phyloP scores from a whole-genome alignment of 2,329 filamentous ascomycete genomes.

The Apiospora malaysiana region DNA sequence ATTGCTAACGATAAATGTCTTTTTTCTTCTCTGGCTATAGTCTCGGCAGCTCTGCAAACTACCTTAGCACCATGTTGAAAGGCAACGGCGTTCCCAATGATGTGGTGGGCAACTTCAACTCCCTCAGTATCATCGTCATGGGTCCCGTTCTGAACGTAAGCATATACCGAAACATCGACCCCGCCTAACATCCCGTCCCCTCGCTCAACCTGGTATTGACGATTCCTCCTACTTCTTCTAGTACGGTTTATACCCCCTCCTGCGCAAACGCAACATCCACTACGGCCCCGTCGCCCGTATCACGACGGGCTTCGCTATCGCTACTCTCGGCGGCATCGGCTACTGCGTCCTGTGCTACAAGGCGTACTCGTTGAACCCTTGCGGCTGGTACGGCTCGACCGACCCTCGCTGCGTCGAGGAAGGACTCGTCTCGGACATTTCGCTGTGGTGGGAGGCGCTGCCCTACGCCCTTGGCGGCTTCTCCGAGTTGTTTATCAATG shows the following conservation, averaged over 20 bases:
- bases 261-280: conserved; percentile 47
- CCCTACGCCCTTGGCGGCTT: conserved; percentile 58
- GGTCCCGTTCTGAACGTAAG: conserved; percentile 50
- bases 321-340: conserved; percentile 51
- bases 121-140: conserved; percentile 52
- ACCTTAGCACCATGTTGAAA: conserved; percentile 52
- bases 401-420: conserved; percentile 39
- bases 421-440: conserved; percentile 48
- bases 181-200: no score
- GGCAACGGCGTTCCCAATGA: conserved; percentile 58
- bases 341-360: conserved; percentile 48
- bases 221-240: neutral
- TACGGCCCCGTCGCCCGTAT: conserved; percentile 56
- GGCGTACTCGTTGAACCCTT: conserved; percentile 48
- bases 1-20: neutral
- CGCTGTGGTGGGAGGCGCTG: conserved; percentile 63
- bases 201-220: neutral
- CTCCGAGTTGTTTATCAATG: conserved; percentile 57
- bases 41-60: conserved; percentile 55
- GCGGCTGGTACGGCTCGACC: conserved; percentile 46
- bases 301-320: conserved; percentile 56
- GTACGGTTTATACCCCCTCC: conserved; percentile 53
- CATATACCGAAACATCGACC: neutral
- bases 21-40: neutral
- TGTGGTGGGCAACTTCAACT: conserved; percentile 55